Base-by-base conservation (phyloP, 306 rosid genomes). In the Castanea crenata region DNA sequence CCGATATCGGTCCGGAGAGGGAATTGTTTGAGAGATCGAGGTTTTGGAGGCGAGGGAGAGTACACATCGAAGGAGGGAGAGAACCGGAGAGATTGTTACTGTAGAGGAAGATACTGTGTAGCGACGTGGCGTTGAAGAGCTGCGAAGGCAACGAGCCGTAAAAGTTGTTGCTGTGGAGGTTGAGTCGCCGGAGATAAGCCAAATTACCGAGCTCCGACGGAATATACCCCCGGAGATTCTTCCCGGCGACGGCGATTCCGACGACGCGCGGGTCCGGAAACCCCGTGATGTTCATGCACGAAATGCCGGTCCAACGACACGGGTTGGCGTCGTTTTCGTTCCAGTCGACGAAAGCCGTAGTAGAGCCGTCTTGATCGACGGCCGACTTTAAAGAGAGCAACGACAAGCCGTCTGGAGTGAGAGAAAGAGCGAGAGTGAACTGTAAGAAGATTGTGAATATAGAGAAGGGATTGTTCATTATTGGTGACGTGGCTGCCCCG, bases 371-470 rank as follows among this genome's bases (percentile, higher is more conserved):
- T 34, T 79, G 85, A 46, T 93, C 96, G 7, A 93, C 91, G 75
- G 97, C 99, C 21, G 98, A 96, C 69, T 96, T 96, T 1, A 96
- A 90, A 19, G 99, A 91, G 62, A 96, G 93, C 74, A 96, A 96
- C 5, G 99, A 88, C 57, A 96, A 88, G 32, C 99, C 99, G 78
- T 96, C 98, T 34, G 96, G 86, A 57, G 96, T 84, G 46, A 96
- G 96, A 34, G 97, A 81, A 41, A 71, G 41, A 34, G 96, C 81
- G 65, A 71, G 41, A 11, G 65, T 76, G 32, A 70, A 35, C 20
- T 44, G 65, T 20, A 56, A 3, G 21, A 34, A 75, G 64, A 52
- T 13, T 15, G 23, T 27, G 27, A 75, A 56, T 56, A 77, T 83
- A 25, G 73, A 41, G 70, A 71, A 69, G 25, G 70, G 23, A 3